Evolutionary conservation across 2,329 filamentous ascomycete species (phyloP).

Genomic region (Aspergillus fumigatiaffinis): DNA sequence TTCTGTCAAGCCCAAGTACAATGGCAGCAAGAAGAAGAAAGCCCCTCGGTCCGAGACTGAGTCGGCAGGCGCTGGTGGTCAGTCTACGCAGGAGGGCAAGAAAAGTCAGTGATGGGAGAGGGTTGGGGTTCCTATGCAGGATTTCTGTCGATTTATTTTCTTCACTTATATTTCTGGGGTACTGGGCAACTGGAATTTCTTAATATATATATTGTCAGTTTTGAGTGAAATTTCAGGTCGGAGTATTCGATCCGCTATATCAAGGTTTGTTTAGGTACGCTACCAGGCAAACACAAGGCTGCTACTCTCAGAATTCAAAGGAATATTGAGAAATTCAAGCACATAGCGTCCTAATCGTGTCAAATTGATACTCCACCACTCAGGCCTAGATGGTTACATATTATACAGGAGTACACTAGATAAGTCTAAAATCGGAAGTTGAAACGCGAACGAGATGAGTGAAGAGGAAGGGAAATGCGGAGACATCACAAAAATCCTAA

Average conservation of each 20-base stretch:
- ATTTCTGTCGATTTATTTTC: constrained; percentile 1
- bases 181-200: not conserved
- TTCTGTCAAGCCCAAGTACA: constrained; percentile 31
- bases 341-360: not conserved
- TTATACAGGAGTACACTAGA: constrained; percentile 22
- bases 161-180: not conserved
- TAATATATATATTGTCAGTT: not conserved
- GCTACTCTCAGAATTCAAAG: not conserved
- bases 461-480: constrained; percentile 7
- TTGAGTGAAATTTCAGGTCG: not conserved
- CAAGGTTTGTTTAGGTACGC: not conserved
- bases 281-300: no score
- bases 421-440: not conserved
- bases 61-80: constrained; percentile 11
- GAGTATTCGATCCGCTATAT: not conserved
- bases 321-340: not conserved
- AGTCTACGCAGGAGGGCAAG: constrained; percentile 12
- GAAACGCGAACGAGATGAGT: not conserved
- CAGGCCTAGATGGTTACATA: constrained; percentile 5
- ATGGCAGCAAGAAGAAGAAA: constrained; percentile 18
- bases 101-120: constrained; percentile 11
- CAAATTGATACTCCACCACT: not conserved
- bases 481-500: constrained; percentile 16
- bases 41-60: constrained; percentile 7
- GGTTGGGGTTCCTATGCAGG: not conserved